A percentile compares a stretch with the other conserved stretches of the same genome.
Conservation (phyloP, 345 rosid genomes). For the Excoecaria agallocha region DNA sequence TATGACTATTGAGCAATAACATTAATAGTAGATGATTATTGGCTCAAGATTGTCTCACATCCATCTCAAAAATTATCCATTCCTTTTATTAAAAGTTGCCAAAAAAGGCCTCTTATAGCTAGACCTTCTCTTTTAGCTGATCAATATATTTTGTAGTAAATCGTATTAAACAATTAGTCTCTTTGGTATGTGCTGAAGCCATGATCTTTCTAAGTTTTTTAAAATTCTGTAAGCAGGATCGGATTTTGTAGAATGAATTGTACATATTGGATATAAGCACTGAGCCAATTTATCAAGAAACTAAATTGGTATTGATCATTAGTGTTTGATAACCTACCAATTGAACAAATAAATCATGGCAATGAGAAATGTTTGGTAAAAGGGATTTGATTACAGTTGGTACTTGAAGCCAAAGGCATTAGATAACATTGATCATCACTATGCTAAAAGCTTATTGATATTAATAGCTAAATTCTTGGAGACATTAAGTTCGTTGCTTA, state of each 20-base stretch:
- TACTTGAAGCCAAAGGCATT: too few species aligned
- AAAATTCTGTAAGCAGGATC: constrained; percentile 27
- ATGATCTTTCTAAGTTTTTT: constrained; percentile 28
- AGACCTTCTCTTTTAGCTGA: constrained; percentile 34
- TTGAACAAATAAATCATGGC: neutral
- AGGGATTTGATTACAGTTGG: too few species aligned
- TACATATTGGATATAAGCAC: constrained; percentile 26
- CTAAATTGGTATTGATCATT: constrained; percentile 35
- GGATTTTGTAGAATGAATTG: constrained; percentile 27
- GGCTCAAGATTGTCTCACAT: constrained; percentile 25
- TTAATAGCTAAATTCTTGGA: too few species aligned
- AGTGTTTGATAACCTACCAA: constrained; percentile 57
- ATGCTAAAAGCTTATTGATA: too few species aligned
- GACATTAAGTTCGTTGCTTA: too few species aligned
- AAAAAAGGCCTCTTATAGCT: constrained; percentile 32
- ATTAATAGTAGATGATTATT: constrained; percentile 60
- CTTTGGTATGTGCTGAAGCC: constrained; percentile 6
- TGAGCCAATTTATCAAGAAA: constrained; percentile 33
- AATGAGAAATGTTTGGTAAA: neutral
- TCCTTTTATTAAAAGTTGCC: constrained; percentile 33
- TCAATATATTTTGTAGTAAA: constrained; percentile 27
- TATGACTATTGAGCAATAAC: constrained; percentile 67
- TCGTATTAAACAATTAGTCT: constrained; percentile 26
- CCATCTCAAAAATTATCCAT: constrained; percentile 32
- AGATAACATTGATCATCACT: too few species aligned